Evolutionary conservation across 78 protist genomes (phyloP), one percentile per base, ranked within the genome.

Genomic region (Emiliania huxleyi): DNA sequence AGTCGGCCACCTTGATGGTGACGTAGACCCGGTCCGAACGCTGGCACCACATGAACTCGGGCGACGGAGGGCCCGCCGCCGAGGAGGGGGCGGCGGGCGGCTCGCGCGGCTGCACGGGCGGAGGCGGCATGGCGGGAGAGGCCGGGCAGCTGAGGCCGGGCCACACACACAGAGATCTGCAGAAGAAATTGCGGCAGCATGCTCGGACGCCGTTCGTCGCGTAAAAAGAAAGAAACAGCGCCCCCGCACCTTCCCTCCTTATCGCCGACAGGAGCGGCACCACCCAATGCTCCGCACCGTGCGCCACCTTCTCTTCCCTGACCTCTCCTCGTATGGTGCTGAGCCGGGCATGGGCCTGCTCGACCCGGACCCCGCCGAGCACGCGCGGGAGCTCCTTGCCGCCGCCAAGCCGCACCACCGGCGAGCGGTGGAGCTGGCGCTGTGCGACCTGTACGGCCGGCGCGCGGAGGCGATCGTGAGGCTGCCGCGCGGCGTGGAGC

Each of bases 1-100:
- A 69, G 75, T 69, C 75, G 75, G 75, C 18, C 37, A 69, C 75
- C 75, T 69, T 69, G 75, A 69, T 26, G 23, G 75, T 69, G 37
- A 69, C 38, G 75, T 69, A 69, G 37, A 69, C 75, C 37, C 75
- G 75, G 33, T 69, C 75, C 12, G 75, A 69, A 5, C 75, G 23
- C 75, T 69, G 75, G 75, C 75, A 69, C 75, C 75, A 69, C 75
- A 69, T 69, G 75, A 69, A 69, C 75, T 69, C 75, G 12, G 75
- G 75, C 33, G 12, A 18, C 12, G 75, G 75, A 5, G 18, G 18
- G 23, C 33, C 37, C 38, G 3, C 75, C 38, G 75, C 38, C 75
- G 62, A 8, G 62, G 29, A 15, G n/a, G n/a, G n/a, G 29, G 15
- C 62, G 29, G 62, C 15, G 29, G 62, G 62, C 62, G 62, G 62